Conservation (phyloP, 208 protist genomes). For the Trypanosomatidae sp. region DNA sequence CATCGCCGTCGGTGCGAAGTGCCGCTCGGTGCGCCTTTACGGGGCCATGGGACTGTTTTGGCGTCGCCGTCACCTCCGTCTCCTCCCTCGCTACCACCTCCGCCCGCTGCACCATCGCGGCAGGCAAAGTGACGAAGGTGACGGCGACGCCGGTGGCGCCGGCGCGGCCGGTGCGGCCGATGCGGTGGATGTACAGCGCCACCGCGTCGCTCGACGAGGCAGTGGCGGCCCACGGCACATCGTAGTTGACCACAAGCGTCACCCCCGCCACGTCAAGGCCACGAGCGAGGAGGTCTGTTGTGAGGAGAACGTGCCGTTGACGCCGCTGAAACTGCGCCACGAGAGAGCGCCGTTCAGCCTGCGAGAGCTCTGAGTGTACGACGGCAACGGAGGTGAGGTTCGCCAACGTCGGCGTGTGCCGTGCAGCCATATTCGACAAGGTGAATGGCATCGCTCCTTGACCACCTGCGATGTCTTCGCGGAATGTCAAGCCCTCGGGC, state of each 20-base stretch:
- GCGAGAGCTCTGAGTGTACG: conserved; percentile 80
- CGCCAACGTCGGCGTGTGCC: conserved; percentile 4
- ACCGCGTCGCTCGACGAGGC: conserved; percentile 42
- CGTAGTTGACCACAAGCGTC: conserved; percentile 98
- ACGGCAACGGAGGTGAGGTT: conserved; percentile 69
- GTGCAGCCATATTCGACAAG: background rate
- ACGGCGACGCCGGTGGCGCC: conserved; percentile 87
- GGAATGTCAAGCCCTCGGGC: conserved; percentile 28
- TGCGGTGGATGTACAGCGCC: conserved; percentile 95
- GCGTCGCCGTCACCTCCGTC: background rate
- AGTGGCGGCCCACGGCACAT: conserved; percentile 82
- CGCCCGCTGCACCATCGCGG: conserved; percentile 33
- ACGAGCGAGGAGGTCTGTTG: conserved; percentile 96
- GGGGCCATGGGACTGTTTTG: background rate
- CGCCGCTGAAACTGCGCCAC: conserved; percentile 95
- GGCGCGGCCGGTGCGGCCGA: conserved; percentile 93
- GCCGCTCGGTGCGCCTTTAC: background rate
- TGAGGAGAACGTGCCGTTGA: conserved; percentile 96
- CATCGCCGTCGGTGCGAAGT: background rate
- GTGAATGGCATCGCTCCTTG: background rate
- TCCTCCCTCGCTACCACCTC: conserved; percentile 21
- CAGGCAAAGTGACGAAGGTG: conserved; percentile 90
- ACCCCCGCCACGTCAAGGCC: conserved; percentile 96
- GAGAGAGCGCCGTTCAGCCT: conserved; percentile 93
- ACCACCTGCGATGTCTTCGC: background rate